Evolutionary conservation across 1,139 yeast species (phyloP).

Genomic region (Williopsis jadinii): DNA sequence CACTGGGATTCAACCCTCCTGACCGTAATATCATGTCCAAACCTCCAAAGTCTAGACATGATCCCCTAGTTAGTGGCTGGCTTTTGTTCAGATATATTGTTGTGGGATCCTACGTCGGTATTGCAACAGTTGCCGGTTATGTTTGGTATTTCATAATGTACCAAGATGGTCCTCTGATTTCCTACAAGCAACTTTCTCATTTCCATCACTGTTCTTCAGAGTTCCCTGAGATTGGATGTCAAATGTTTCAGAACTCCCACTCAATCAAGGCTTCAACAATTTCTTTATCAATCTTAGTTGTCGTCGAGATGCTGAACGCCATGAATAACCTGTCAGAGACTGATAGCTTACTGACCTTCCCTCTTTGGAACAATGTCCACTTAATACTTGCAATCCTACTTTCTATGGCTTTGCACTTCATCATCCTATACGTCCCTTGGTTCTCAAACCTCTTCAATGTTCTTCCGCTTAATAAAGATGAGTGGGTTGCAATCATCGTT

Average conservation of each 20-base stretch:
- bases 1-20: slow-evolving; percentile 64
- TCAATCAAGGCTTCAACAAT: slow-evolving; percentile 31
- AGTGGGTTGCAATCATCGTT: slow-evolving; percentile 30
- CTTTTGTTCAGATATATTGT: slow-evolving; percentile 31
- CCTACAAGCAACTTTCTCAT: slow-evolving; percentile 27
- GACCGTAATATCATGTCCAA: slow-evolving; percentile 49
- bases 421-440: slow-evolving; percentile 29
- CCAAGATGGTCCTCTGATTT: slow-evolving; percentile 29
- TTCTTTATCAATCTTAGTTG: slow-evolving; percentile 31
- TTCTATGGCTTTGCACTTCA: slow-evolving; percentile 28
- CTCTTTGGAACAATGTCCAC: slow-evolving; percentile 31
- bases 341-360: slow-evolving; percentile 31
- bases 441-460: slow-evolving; percentile 28
- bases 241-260: slow-evolving; percentile 24
- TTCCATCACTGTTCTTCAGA: slow-evolving; percentile 29
- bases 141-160: slow-evolving; percentile 33
- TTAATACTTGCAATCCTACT: slow-evolving; percentile 29
- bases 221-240: slow-evolving; percentile 29
- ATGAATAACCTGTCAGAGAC: slow-evolving; percentile 32
- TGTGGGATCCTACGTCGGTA: slow-evolving; percentile 33
- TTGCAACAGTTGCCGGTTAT: slow-evolving; percentile 35
- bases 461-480: slow-evolving; percentile 26
- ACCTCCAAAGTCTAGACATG: slow-evolving; percentile 48
- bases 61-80: slow-evolving; percentile 32
- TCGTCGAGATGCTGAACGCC: slow-evolving; percentile 36